Percentiles rank a stretch among this genome's conserved stretches.
These are phyloP conservation scores for Mortierella polycephala DNA, from an alignment of 371 early-diverging fungal genomes.

Conservation along the genomic window DNA sequence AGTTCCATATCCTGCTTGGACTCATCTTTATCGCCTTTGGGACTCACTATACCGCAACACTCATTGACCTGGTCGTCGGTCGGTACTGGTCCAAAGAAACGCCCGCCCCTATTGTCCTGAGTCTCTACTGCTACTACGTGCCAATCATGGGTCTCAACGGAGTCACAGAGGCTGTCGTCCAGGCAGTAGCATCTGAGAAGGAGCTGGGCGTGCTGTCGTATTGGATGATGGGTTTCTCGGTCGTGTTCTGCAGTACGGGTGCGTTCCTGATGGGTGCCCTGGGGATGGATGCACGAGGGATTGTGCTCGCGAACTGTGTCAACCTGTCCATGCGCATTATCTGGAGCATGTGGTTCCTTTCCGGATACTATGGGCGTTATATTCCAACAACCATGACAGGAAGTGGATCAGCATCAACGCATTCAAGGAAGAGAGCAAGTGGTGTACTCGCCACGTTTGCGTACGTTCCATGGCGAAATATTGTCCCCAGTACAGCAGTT, in stretches of 20 bases:
- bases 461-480: conserved; percentile 56
- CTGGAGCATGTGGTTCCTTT: conserved; percentile 78
- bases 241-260: conserved; percentile 72
- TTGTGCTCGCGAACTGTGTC: conserved; percentile 88
- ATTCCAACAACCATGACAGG: conserved; percentile 12
- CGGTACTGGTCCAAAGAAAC: conserved; percentile 66
- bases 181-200: conserved; percentile 78
- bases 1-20: conserved; percentile 83
- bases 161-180: conserved; percentile 93
- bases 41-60: conserved; percentile 80
- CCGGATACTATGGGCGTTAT: conserved; percentile 60
- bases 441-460: conserved; percentile 10
- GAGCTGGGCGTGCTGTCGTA: conserved; percentile 72
- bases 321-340: conserved; percentile 83
- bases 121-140: conserved; percentile 87
- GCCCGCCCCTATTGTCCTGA: conserved; percentile 67
- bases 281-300: conserved; percentile 77
- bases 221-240: conserved; percentile 83
- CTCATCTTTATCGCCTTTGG: conserved; percentile 86
- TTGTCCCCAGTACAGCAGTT: conserved; percentile 47
- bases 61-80: conserved; percentile 80
- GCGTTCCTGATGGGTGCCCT: conserved; percentile 66
- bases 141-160: conserved; percentile 97
- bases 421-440: not conserved
- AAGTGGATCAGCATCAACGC: not conserved